Base-by-base conservation (phyloP, 148 eudicot species). In the Camellia sinensis region DNA sequence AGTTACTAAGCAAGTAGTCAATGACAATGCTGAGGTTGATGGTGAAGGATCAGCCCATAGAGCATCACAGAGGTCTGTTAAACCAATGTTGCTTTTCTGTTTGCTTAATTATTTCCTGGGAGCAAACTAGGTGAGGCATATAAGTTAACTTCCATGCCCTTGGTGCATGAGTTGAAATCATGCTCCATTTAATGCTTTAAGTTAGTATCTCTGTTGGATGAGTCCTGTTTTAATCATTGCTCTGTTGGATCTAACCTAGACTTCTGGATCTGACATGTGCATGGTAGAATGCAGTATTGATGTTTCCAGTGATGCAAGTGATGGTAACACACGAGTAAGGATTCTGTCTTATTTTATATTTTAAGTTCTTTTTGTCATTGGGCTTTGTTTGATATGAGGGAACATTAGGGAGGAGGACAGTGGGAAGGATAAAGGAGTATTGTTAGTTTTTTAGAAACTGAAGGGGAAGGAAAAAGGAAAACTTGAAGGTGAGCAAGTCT, bases 281-380 rank as follows among this genome's bases (percentile, higher is more conserved):
- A 89, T 90, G 78, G 71, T 86, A 62, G 89, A 88, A 56, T 83
- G 78, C 62, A 87, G 29, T 79, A 83, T 86, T 76, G 92, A 87
- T 77, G 92, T 83, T 75, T 86, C 92, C 46, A 81, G 80, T 73
- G 85, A 88, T 54, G 77, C 75, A 81, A 85, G 89, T 76, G 87
- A 89, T 71, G 84, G 87, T 76, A 79, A 83, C 37, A 73, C 86
- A 43, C 78, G 84, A 81, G 92, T 89, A 83, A 89, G 89, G 18
- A 60, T 74, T 79, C 3, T 57, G 15, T 46, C 18, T 56, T 57
- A 17, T 61, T 63, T 10, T 62, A 65, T 17, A 40, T 44, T n/a
- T 60, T 73, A 54, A 63, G 41, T 70, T 70, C 10, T 1, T 69
- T 21, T 56, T 65, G 11, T 68, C 56, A 18, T 50, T 72, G 3